Percentiles rank a stretch among this genome's conserved stretches.
Evolutionary conservation across 148 eudicot genomes (phyloP).

Genomic region (Chenopodium berlandieri): DNA sequence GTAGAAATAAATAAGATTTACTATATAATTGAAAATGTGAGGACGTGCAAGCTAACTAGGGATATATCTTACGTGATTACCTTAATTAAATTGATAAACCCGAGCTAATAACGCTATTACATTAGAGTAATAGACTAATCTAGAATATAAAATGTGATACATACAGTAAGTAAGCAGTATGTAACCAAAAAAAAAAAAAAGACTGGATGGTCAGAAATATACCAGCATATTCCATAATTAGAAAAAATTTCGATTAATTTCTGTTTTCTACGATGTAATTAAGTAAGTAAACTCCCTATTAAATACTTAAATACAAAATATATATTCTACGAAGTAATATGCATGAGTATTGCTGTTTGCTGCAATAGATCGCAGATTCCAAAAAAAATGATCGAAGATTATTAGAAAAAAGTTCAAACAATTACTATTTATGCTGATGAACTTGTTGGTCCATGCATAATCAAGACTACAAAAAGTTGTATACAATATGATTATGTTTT

Average conservation of each 20-base stretch:
- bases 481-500: constrained; percentile 3
- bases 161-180: background rate
- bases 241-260: background rate
- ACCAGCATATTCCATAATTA: constrained; percentile 12
- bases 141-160: background rate
- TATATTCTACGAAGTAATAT: background rate
- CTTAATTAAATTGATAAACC: background rate
- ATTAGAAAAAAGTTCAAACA: no score
- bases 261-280: background rate
- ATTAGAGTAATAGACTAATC: background rate
- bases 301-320: background rate
- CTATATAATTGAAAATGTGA: background rate
- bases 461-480: background rate
- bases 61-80: background rate
- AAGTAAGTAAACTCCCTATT: background rate
- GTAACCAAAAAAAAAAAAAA: no score
- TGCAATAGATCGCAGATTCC: background rate
- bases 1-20: background rate
- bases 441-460: background rate
- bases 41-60: constrained; percentile 15
- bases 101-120: background rate
- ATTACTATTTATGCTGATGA: no score
- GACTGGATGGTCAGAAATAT: background rate
- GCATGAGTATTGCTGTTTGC: background rate
- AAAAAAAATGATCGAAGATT: no score